Evolutionary conservation across 169 alveolate species (phyloP), one percentile per base, ranked within the genome.

Genomic region (Eimeria necatrix): DNA sequence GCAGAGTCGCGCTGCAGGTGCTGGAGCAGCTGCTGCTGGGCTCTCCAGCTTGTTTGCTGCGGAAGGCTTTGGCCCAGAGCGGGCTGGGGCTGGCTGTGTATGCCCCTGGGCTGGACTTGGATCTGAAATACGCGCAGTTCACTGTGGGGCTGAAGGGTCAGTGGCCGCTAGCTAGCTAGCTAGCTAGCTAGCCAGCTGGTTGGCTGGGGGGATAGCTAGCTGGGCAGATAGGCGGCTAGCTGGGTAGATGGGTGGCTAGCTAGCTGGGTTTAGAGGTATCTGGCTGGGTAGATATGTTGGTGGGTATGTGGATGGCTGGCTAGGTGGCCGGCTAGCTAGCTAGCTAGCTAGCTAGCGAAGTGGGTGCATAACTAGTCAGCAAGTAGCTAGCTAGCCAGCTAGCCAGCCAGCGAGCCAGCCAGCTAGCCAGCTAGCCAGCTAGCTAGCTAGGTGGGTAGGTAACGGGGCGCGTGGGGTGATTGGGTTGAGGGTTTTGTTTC

Each of bases 91-190:
- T 26, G 8, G 49, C 60, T 26, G 93, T 90, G 48, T 26, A 64
- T 22, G 89, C 87, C 1, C 61, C 70, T 4, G 91, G 93, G 20
- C 81, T 70, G 3, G 61, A 49, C 4, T 48, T 24, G 26, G 95
- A 73, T 18, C 73, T 78, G 18, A 87, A 90, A 20, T 95, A 94
- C 26, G 61, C 76, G 20, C 5, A 89, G 46, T 94, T 61, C 85
- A 32, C 95, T 18, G 96, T 73, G 20, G 96, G 96, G 3, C 78
- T 94, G 24, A 94, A 91, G 76, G 96, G 96, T 84, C 60, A 12
- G 74, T 8, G 8, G 22, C n/a, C 20, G 6, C 14, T 48, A 48
- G 4, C 12, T 61, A 61, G 90, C 3, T 22, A 22, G 2, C 4
- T 20, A 41, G 24, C n/a, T n/a, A n/a, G n/a, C n/a, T n/a, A n/a